These are phyloP conservation scores for Aspergillus leporis DNA, from an alignment of 495 filamentous ascomycete species.

Conservation along the genomic window DNA sequence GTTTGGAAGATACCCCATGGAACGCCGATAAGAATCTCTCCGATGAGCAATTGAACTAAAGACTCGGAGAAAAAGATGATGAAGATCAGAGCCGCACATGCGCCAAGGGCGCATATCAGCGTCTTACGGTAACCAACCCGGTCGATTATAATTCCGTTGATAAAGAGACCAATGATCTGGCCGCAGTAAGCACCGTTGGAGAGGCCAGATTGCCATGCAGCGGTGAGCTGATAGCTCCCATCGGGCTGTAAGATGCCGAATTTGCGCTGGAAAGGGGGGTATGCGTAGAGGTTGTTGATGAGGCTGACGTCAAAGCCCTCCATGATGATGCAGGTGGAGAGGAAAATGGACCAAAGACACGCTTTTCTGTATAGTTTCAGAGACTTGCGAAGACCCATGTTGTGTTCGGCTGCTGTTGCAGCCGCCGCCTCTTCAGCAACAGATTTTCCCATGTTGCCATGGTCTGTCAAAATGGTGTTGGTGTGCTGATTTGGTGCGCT, in stretches of 20 bases:
- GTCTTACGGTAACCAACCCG: constrained; percentile 63
- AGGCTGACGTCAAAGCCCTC: constrained; percentile 48
- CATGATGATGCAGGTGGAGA: constrained; percentile 47
- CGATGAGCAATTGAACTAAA: constrained; percentile 55
- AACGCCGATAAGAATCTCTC: constrained; percentile 68
- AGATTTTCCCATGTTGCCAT: neutral
- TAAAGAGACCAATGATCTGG: constrained; percentile 65
- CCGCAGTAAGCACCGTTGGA: constrained; percentile 57
- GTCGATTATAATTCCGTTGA: constrained; percentile 66
- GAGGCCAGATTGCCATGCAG: constrained; percentile 64
- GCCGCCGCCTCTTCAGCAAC: constrained; percentile 19
- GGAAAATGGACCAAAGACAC: constrained; percentile 42
- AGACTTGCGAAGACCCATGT: constrained; percentile 24
- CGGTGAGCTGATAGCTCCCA: constrained; percentile 39
- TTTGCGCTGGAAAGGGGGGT: constrained; percentile 34
- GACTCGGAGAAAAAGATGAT: constrained; percentile 67
- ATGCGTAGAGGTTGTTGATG: constrained; percentile 36
- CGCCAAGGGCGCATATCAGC: constrained; percentile 56
- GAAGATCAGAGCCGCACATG: constrained; percentile 59
- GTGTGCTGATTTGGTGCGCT: neutral
- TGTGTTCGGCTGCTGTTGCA: constrained; percentile 24
- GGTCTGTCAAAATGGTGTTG: no score
- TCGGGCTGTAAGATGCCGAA: constrained; percentile 31
- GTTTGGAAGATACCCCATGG: constrained; percentile 75
- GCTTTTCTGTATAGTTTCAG: constrained; percentile 47